Evolutionary conservation across 2,329 filamentous ascomycete species (phyloP).

Genomic region (Stachybotrys chartarum): DNA sequence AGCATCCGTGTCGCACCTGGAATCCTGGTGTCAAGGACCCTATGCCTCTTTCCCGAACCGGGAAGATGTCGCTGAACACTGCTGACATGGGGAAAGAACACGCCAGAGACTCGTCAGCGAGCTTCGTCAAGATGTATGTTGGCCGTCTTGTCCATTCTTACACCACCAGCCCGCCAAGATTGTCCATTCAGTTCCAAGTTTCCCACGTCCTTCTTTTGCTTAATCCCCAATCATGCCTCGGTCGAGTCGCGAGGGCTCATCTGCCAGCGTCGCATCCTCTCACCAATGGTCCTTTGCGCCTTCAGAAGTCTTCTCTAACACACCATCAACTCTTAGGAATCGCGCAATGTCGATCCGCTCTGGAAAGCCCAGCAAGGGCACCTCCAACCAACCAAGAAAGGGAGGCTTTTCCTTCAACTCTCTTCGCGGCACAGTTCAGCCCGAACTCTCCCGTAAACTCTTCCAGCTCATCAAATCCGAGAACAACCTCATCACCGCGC

Average conservation of each 20-base stretch:
- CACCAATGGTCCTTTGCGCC: slow-evolving; percentile 9
- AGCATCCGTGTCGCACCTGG: not conserved
- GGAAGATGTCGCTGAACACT: no score
- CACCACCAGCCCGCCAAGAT: not conserved
- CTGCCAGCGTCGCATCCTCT: slow-evolving; percentile 10
- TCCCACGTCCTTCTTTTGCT: not conserved
- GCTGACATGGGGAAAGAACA: no score
- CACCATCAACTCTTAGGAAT: slow-evolving; percentile 45
- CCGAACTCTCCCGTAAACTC: slow-evolving; percentile 81
- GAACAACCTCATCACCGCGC: slow-evolving; percentile 77
- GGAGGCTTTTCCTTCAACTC: slow-evolving; percentile 81
- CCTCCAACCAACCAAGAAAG: slow-evolving; percentile 32
- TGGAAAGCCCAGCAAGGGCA: slow-evolving; percentile 40
- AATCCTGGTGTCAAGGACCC: no score
- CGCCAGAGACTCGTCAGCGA: not conserved
- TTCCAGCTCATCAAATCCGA: slow-evolving; percentile 92
- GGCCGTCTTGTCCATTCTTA: not conserved
- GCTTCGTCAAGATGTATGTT: not conserved
- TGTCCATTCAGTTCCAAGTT: not conserved
- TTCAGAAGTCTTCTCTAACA: slow-evolving; percentile 18
- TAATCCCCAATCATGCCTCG: slow-evolving; percentile 19
- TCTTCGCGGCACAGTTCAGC: slow-evolving; percentile 76
- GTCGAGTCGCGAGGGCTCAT: slow-evolving; percentile 21
- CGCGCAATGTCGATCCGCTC: slow-evolving; percentile 69
- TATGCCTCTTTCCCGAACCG: no score